Base-by-base conservation (phyloP, 2,329 filamentous ascomycete genomes). In the Biscogniauxia marginata region DNA sequence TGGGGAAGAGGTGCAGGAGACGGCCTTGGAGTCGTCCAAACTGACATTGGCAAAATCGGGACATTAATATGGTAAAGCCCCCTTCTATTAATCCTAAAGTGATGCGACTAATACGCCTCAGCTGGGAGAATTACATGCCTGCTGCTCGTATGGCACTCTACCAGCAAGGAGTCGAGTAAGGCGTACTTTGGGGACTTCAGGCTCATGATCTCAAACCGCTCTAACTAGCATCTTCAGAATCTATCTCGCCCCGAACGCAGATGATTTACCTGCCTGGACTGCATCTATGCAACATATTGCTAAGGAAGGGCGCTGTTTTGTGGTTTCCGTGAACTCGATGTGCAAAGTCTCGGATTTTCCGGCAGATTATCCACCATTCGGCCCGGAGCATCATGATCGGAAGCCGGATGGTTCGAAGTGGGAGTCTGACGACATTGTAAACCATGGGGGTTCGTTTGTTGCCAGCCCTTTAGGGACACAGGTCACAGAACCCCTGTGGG, bases 1-100 rank as follows among this genome's bases (percentile, higher is more conserved):
- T 76, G 74, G 74, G 74, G 92, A 23, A 65, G 72, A 50, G 74
- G 74, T 18, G 65, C 73, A 13, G 74, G 75, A 23, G 74, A 77
- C 47, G 71, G 71, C 1, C 63, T 77, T 7, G 65, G 68, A 21
- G 73, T 77, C 16, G 69, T 72, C 5, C 67, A 75, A 55, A 74
- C 73, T 3, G 73, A 73, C 22, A 69, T 76, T 24, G 74, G 74
- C 3, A 75, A 72, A 53, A 71, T 76, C 13, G 74, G 74, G 21
- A 75, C 73, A 1, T 56, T 77, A 50, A 76, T 77, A 48, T 77
- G 74, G 70, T 72, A 50, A 61, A 62, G 48, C 23, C 13, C 16
- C 19, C 52, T 30, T 21, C 19, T 43, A 30, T 16, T 11, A 47
- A 16, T 22, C 18, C 20, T 16, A 49, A 23, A 3, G 18, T 52